Base-by-base conservation (phyloP, 108 stramenopile species). In the Skeletonema marinoi region DNA sequence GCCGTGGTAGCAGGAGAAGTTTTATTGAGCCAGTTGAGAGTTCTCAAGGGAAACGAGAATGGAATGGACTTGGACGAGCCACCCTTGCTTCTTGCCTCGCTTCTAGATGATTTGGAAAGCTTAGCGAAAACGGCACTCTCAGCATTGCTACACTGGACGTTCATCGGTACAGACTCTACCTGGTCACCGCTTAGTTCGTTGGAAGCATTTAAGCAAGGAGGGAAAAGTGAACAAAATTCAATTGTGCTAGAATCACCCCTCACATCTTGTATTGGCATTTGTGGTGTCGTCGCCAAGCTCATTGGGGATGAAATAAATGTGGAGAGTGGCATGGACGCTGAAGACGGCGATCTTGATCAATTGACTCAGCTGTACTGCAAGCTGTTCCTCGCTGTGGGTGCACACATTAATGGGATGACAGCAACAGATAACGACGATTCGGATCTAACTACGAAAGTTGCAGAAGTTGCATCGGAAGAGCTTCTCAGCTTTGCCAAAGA, bases 1-100 rank as follows among this genome's bases (percentile, higher is more conserved):
- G 90, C 85, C 4, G 58, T 60, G 5, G 86, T 86, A 14, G 91
- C 89, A 3, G 88, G 84, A 36, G 76, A 69, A 48, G 73, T 89
- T 31, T 39, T 92, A 25, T 36, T 61, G 33, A 65, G 66, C 2
- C 64, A 80, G 13, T 60, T 90, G 63, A 50, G 71, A 29, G 61
- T 31, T 21, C 33, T 46, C 12, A 38, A 74, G 19, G 67, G 58
- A 7, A 66, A 39, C 38, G 76, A 29, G 11, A 63, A 44, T 41
- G 32, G 21, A 32, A n/a, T 41, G 76, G 46, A 32, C 39, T 31
- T 14, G 31, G 30, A 50, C 4, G n/a, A 21, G 44, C 19, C 35
- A 46, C 16, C 21, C 21, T 68, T 60, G 25, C 32, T 36, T 17
- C 39, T 66, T 25, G 66, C 39, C 7, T 65, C 64, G 6, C 61